Percentiles rank a stretch among this genome's conserved stretches.
Conservation (phyloP, 2,329 filamentous ascomycete species). For the Colletotrichum lupini region DNA sequence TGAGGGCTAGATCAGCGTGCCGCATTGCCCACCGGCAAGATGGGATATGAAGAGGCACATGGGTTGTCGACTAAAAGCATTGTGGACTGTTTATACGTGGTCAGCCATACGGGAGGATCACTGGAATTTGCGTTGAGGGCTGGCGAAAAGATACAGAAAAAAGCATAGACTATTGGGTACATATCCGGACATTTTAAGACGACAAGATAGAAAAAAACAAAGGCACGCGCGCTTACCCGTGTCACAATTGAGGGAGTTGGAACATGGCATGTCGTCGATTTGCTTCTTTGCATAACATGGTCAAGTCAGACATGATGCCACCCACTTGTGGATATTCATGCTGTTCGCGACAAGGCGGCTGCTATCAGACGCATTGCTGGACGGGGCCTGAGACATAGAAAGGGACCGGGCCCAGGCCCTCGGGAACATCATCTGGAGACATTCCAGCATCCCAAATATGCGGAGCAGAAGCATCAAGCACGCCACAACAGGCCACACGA, state of each 20-base stretch:
- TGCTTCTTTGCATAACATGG: background rate
- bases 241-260: conserved; percentile 2
- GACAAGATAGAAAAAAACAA: conserved; percentile 13
- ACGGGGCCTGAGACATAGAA: background rate
- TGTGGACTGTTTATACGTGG: conserved; percentile 18
- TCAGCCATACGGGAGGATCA: conserved; percentile 14
- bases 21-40: background rate
- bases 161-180: conserved; percentile 26
- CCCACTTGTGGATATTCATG: background rate
- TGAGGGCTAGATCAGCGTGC: conserved; percentile 44
- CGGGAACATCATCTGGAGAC: background rate
- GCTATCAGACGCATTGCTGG: background rate
- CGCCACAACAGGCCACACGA: background rate
- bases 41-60: background rate
- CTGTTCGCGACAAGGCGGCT: background rate
- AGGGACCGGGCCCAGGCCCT: background rate
- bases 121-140: conserved; percentile 10
- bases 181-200: conserved; percentile 20
- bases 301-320: background rate
- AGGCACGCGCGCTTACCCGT: background rate
- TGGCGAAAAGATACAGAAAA: conserved; percentile 17
- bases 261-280: background rate
- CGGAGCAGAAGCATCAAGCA: background rate
- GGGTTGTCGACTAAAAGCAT: conserved; percentile 14
- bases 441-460: background rate